Evolutionary conservation across 345 rosid species (phyloP), one percentile per base, ranked within the genome.

Genomic region (Pistacia integerrima): DNA sequence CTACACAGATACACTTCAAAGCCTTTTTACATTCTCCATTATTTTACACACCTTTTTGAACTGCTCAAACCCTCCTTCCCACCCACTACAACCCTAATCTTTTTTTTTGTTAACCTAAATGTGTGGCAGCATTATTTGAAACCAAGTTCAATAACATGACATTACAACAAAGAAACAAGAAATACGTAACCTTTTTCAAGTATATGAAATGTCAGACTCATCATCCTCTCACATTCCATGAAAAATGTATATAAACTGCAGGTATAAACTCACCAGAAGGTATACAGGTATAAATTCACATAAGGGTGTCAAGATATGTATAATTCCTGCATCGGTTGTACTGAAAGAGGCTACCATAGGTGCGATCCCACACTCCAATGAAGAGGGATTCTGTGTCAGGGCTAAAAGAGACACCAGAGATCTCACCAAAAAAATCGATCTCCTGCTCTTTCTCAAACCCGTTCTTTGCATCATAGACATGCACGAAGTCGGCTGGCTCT

Each of bases 401-500:
- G 72, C 92, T 88, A 69, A 88, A 87, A 52, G 92, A 85, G 64
- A 87, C 77, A 2, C 92, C 92, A 20, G 92, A 86, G 74, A 88
- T 88, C 86, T 88, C 90, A 30, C 92, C 92, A 66, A 88, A 88
- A 78, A 88, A 86, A 78, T 88, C 92, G 9, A 88, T 82, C 83
- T 86, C 92, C 83, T 87, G 92, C 77, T 86, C 90, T 71, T 86
- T 85, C 78, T 83, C 90, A 64, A 76, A 88, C 69, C 87, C 88
- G 35, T 76, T 83, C 74, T 81, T 85, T n/a, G 76, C 87, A 74
- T 88, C 90, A 63, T 82, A 88, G 11, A 88, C 87, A 57, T 88
- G 92, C 20, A 88, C 92, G 46, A 88, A 87, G 76, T 87, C 92
- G 25, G 92, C 92, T 30, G 92, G 92, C 78, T 88, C 92, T 30